Conservation (phyloP, 345 rosid genomes). For the Dipteronia sinensis region DNA sequence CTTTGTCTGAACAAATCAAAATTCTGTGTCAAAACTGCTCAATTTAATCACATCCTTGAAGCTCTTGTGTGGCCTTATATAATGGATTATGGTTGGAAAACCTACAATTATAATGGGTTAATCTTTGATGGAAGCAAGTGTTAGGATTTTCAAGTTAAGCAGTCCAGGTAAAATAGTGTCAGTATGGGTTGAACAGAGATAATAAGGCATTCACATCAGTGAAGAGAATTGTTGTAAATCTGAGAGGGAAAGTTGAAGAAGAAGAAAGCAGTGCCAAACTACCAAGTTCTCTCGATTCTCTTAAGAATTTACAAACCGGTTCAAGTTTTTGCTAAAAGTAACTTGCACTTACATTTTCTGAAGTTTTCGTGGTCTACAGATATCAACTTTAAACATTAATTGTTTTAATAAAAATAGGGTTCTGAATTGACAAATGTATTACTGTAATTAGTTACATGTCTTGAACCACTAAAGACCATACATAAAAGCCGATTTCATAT, state of each 20-base stretch:
- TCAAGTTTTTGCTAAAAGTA: not conserved
- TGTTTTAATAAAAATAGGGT: not conserved
- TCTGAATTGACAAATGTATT: not conserved
- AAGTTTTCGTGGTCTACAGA: not conserved
- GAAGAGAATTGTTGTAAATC: not conserved
- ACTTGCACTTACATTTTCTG: not conserved
- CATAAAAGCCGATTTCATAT: not conserved
- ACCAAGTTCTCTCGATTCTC: not conserved
- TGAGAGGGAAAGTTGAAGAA: not conserved
- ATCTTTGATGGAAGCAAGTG: not conserved
- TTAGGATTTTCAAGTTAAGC: not conserved
- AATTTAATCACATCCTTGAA: conserved; percentile 7
- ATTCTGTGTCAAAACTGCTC: not conserved
- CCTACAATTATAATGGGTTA: not conserved
- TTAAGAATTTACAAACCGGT: not conserved
- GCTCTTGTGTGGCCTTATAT: not conserved
- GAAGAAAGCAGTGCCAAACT: not conserved
- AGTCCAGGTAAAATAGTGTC: not conserved
- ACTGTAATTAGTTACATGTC: not conserved
- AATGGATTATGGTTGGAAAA: not conserved
- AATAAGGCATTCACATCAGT: not conserved
- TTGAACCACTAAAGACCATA: not conserved
- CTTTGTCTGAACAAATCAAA: not conserved
- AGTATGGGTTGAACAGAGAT: not conserved
- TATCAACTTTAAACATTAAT: not conserved